A percentile compares a stretch with the other conserved stretches of the same genome.
These are phyloP conservation scores for Cinnamomum chago DNA, from an alignment of 164 flowering plant species.

Conservation along the genomic window DNA sequence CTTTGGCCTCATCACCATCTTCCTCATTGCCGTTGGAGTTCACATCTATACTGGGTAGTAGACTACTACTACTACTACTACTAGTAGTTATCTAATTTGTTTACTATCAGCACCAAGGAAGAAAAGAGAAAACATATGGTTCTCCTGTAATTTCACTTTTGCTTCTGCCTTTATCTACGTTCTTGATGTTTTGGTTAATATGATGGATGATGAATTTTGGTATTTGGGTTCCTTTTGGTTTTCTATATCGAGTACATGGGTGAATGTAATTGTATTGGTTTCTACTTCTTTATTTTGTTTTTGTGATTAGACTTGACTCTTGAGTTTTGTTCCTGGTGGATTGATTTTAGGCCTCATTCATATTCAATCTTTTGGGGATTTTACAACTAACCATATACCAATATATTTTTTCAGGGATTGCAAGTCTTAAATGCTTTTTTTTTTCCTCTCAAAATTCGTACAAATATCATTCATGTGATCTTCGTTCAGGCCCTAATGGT, in stretches of 20 bases:
- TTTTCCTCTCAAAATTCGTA: too few relatives aligned
- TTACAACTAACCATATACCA: too few relatives aligned
- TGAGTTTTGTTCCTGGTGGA: too few relatives aligned
- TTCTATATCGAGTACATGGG: neutral
- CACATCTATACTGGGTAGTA: constrained; percentile 40
- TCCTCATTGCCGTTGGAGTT: constrained; percentile 20
- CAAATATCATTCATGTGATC: too few relatives aligned
- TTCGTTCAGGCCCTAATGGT: too few relatives aligned
- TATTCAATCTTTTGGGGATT: too few relatives aligned
- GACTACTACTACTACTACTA: neutral
- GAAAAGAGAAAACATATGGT: neutral
- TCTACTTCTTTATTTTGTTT: neutral
- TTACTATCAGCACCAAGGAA: too few relatives aligned
- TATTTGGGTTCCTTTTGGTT: neutral
- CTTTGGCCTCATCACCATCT: constrained; percentile 51
- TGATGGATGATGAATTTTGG: neutral
- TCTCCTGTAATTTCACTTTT: neutral
- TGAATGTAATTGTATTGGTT: neutral
- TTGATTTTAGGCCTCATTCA: too few relatives aligned
- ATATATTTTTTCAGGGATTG: too few relatives aligned
- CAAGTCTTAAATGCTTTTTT: too few relatives aligned
- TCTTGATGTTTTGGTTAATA: neutral
- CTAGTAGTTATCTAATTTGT: too few relatives aligned
- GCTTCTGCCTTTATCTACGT: neutral
- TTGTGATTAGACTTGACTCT: neutral